Base-by-base conservation (phyloP, 2,329 filamentous ascomycete species). In the Cylindrodendrum hubeiense region DNA sequence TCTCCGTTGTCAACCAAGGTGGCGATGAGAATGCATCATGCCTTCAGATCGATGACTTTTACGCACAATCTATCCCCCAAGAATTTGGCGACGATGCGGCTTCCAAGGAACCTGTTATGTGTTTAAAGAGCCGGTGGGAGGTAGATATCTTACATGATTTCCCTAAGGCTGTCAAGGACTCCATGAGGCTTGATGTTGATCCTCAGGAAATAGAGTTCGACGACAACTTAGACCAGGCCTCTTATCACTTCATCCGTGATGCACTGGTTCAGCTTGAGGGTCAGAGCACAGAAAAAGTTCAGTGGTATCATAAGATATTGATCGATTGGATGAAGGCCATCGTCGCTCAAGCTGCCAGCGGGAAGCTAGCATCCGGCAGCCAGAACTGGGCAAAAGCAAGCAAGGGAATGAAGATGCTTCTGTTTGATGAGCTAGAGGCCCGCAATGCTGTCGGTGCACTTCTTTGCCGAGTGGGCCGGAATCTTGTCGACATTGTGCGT, bases 401-500 rank as follows among this genome's bases (percentile, higher is more conserved):
- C 22, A 26, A 47, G 22, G 44, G 44, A 15, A 30, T 37, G n/a
- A 52, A 52, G 50, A 6, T 10, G 50, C 7, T 52, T 2, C 26
- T 52, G 5, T 34, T 28, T 12, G 50, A 52, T 19, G 19, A 52
- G 28, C 19, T 37, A 5, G 30, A 24, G 5, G 13, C 15, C 8
- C 13, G 26, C 9, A 52, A 24, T 19, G 28, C 28, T 4, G 28
- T 19, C 13, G 26, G 50, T 34, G 28, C 19, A 4, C 52, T 63
- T 17, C 37, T 21, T 26, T 21, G 13, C n/a, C 26, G 56, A 15
- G 39, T 63, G 15, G 60, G 62, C 1, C 74, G 74, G 19, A 70
- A 74, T 19, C 67, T 80, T 17, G 59, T 67, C 5, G 63, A 55
- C 13, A 78, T 81, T 28, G 64, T 81, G 4, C 52, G 68, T 4